Evolutionary conservation across 1,284 basidiomycete species (phyloP).

Genomic region (Austroboletus niveus): DNA sequence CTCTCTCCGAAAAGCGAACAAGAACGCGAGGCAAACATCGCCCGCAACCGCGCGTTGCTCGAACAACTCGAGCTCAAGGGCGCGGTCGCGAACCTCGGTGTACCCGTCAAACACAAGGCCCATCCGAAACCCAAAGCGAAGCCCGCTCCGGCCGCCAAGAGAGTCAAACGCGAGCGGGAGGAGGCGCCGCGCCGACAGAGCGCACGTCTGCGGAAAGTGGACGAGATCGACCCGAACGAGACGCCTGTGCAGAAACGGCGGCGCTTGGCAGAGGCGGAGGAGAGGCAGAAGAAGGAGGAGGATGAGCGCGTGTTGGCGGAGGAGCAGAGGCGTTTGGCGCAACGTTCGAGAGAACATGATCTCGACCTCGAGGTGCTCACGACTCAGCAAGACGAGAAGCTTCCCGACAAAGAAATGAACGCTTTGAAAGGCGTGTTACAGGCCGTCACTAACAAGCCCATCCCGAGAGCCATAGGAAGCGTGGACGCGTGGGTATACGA

Average conservation of each 20-base stretch:
- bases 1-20: conserved; percentile 51
- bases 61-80: conserved; percentile 66
- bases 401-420: conserved; percentile 44
- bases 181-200: conserved; percentile 61
- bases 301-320: conserved; percentile 58
- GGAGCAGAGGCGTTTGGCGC: conserved; percentile 58
- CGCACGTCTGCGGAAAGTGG: conserved; percentile 49
- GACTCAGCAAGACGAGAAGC: conserved; percentile 43
- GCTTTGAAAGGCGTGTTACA: conserved; percentile 46
- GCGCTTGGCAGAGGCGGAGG: conserved; percentile 54
- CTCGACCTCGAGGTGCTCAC: conserved; percentile 50
- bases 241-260: conserved; percentile 58
- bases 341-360: conserved; percentile 64
- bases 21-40: conserved; percentile 76
- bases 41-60: conserved; percentile 69
- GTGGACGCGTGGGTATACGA: conserved; percentile 52
- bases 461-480: conserved; percentile 42
- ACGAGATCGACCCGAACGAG: conserved; percentile 54
- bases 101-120: conserved; percentile 35
- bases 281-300: conserved; percentile 55
- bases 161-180: conserved; percentile 45
- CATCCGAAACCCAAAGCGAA: conserved; percentile 50
- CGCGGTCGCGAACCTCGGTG: conserved; percentile 50
- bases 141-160: conserved; percentile 58
- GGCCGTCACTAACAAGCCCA: conserved; percentile 33